Evolutionary conservation across 2,329 filamentous ascomycete species (phyloP).

Genomic region (Fusarium sp.): DNA sequence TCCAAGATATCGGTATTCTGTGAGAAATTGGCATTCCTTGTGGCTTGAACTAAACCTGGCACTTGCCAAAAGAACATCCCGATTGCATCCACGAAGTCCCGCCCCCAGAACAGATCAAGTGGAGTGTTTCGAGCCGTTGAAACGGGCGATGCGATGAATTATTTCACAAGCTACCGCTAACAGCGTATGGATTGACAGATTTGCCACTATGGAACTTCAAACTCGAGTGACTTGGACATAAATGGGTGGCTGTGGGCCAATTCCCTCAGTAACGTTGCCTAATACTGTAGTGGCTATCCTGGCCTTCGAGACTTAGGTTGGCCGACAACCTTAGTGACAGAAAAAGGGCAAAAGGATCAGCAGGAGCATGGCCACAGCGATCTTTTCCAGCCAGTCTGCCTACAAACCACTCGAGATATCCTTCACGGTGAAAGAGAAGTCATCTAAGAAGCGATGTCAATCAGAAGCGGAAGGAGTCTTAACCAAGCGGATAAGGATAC

Average conservation of each 20-base stretch:
- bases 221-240: background rate
- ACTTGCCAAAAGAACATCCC: background rate
- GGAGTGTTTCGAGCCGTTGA: background rate
- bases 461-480: background rate
- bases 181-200: background rate
- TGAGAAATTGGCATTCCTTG: background rate
- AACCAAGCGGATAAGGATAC: background rate
- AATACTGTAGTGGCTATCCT: background rate
- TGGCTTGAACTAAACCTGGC: background rate
- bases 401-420: background rate
- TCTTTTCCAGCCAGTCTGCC: background rate
- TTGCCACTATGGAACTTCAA: background rate
- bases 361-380: background rate
- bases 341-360: background rate
- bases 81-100: background rate
- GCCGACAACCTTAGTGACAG: background rate
- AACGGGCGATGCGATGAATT: background rate
- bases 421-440: background rate
- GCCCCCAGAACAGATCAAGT: background rate
- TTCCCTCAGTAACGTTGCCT: background rate
- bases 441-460: background rate
- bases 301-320: background rate
- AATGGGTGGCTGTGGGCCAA: background rate
- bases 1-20: background rate
- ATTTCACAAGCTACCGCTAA: background rate